Evolutionary conservation across 1,139 yeast species (phyloP).

Genomic region (Hyphopichia khmerensis): DNA sequence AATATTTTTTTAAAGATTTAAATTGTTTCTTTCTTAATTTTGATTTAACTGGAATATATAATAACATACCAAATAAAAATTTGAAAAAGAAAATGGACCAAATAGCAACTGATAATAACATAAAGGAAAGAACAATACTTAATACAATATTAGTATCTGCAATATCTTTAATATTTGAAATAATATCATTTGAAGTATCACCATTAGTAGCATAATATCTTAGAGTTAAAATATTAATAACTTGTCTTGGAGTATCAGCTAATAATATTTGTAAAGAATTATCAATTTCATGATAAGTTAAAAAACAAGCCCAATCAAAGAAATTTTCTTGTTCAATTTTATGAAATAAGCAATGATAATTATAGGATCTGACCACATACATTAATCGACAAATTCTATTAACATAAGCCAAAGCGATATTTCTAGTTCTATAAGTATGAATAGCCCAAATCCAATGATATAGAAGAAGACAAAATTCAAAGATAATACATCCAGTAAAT

Average conservation of each 20-base stretch:
- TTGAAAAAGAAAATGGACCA: slow-evolving; percentile 70
- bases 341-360: slow-evolving; percentile 70
- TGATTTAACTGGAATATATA: slow-evolving; percentile 55
- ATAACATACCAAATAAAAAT: slow-evolving; percentile 56
- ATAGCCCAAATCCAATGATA: slow-evolving; percentile 64
- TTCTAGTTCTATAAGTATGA: slow-evolving; percentile 55
- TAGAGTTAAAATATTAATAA: slow-evolving; percentile 73
- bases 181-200: slow-evolving; percentile 43
- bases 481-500: slow-evolving; percentile 81
- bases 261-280: slow-evolving; percentile 62
- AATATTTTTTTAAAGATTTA: slow-evolving; percentile 53
- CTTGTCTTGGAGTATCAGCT: slow-evolving; percentile 90
- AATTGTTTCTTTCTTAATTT: slow-evolving; percentile 40
- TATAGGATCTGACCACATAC: slow-evolving; percentile 57
- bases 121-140: slow-evolving; percentile 69
- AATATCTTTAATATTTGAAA: slow-evolving; percentile 53
- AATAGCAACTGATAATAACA: slow-evolving; percentile 73
- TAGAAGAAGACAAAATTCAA: slow-evolving; percentile 58
- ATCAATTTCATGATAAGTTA: slow-evolving; percentile 65
- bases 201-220: slow-evolving; percentile 53
- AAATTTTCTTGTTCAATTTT: slow-evolving; percentile 64
- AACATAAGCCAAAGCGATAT: slow-evolving; percentile 71
- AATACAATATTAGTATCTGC: slow-evolving; percentile 62
- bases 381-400: slow-evolving; percentile 60
- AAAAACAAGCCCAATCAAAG: slow-evolving; percentile 68